Evolutionary conservation across 1,139 yeast genomes (phyloP).

Genomic region (Pichia kudriavzevii): DNA sequence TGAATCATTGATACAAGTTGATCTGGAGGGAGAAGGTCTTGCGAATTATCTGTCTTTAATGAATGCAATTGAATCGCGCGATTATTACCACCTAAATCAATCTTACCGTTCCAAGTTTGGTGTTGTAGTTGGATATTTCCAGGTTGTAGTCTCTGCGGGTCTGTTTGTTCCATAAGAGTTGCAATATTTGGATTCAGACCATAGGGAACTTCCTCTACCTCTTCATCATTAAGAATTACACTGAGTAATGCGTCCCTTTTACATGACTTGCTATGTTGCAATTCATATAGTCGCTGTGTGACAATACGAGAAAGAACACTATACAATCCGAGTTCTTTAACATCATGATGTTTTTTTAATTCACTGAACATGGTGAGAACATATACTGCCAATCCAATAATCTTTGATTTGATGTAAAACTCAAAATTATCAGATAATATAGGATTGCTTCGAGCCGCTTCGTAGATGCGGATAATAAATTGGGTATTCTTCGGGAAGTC

Average conservation of each 20-base stretch:
- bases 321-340: neutral
- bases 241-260: neutral
- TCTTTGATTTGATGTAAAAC: slow-evolving; percentile 2
- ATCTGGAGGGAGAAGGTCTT: slow-evolving; percentile 3
- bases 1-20: slow-evolving; percentile 2
- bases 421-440: slow-evolving; percentile 3
- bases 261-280: neutral
- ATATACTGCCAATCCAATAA: neutral
- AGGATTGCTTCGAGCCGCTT: neutral
- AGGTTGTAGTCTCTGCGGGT: no score
- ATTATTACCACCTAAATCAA: neutral
- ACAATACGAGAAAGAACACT: slow-evolving; percentile 1
- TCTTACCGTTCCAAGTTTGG: no score
- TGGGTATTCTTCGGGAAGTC: neutral
- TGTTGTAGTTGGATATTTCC: no score
- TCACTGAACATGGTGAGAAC: neutral
- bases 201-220: no score
- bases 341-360: neutral
- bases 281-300: neutral
- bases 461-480: slow-evolving; percentile 1
- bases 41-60: neutral
- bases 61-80: neutral
- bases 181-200: no score
- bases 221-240: slow-evolving; percentile 1
- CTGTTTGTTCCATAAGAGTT: no score